Evolutionary conservation across 352 stramenopile genomes (phyloP).

Genomic region (Globisporangium echinulatum): DNA sequence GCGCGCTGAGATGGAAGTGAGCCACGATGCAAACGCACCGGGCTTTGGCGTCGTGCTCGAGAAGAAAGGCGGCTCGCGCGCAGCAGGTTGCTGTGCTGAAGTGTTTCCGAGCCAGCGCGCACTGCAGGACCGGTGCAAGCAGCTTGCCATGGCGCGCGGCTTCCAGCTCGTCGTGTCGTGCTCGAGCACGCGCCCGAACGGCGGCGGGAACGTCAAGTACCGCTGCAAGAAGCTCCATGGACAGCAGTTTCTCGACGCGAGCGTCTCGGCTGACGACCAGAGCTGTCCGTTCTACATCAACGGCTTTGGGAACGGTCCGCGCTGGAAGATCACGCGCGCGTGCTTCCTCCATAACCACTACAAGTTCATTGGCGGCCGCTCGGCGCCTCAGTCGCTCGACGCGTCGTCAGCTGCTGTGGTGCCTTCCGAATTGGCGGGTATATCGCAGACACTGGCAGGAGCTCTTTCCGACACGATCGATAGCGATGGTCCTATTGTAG

Average conservation of each 20-base stretch:
- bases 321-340: conserved; percentile 72
- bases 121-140: conserved; percentile 72
- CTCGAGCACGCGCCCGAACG: conserved; percentile 60
- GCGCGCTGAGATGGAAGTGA: conserved; percentile 35
- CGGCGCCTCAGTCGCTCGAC: neutral
- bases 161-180: conserved; percentile 67
- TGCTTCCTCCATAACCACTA: conserved; percentile 82
- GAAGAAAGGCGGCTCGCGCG: conserved; percentile 59
- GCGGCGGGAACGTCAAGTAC: conserved; percentile 80
- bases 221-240: conserved; percentile 74
- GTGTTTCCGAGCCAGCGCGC: conserved; percentile 55
- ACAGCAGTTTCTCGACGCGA: conserved; percentile 69
- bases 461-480: too few relatives aligned
- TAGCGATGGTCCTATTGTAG: too few relatives aligned
- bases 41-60: conserved; percentile 75
- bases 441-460: too few relatives aligned
- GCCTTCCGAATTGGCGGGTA: too few relatives aligned
- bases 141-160: conserved; percentile 66
- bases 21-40: conserved; percentile 26
- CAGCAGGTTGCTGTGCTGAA: conserved; percentile 40
- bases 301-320: conserved; percentile 51
- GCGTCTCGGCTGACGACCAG: conserved; percentile 34
- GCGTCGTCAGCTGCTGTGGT: neutral
- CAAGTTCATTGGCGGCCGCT: conserved; percentile 72
- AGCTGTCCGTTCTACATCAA: conserved; percentile 83